A percentile compares a stretch with the other conserved stretches of the same genome.
phyloP scores from a whole-genome alignment of 2,329 filamentous ascomycete genomes.

The Sporothrix inflata region DNA sequence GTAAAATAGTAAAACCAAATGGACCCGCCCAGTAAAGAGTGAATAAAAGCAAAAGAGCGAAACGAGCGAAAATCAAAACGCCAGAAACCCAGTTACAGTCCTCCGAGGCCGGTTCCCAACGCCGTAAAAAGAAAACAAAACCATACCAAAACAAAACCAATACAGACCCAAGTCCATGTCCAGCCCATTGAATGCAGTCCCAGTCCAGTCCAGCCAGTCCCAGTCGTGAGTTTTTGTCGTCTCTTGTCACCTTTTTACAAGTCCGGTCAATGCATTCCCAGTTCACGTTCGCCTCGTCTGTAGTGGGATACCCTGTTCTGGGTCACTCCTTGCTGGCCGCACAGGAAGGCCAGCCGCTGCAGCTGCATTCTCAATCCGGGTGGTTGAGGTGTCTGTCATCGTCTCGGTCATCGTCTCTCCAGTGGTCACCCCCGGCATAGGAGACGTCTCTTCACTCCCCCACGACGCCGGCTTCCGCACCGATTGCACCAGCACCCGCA shows the following conservation, averaged over 20 bases:
- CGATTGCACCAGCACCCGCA: slow-evolving; percentile 37
- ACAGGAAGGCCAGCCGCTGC: background rate
- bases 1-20: no score
- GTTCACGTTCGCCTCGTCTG: background rate
- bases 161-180: background rate
- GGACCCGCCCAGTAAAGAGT: background rate
- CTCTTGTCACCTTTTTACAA: background rate
- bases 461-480: slow-evolving; percentile 8
- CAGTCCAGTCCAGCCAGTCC: background rate
- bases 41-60: background rate
- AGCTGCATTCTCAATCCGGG: background rate
- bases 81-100: background rate
- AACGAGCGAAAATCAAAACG: background rate
- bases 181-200: background rate
- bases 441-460: background rate
- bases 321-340: background rate
- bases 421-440: background rate
- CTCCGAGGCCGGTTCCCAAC: background rate
- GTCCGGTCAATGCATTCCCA: background rate
- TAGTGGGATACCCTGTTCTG: background rate
- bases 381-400: background rate
- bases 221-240: background rate
- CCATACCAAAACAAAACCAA: background rate
- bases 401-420: background rate
- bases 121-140: background rate